phyloP scores from a whole-genome alignment of 176 grass and related monocot species.

The Juncus effusus region DNA sequence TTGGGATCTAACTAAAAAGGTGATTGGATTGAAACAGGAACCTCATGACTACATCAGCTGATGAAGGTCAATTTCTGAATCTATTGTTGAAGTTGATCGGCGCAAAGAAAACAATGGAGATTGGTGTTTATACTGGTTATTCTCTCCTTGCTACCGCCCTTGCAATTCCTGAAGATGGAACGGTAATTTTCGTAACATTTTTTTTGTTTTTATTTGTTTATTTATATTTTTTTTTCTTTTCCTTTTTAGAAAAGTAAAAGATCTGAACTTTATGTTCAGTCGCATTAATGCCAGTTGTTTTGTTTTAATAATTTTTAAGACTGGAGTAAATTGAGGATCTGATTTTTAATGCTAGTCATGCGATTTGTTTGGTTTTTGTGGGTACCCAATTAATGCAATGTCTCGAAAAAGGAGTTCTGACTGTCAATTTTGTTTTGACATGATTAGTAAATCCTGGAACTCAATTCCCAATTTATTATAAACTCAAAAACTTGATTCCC shows the following conservation, averaged over 20 bases:
- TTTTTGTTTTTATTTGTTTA: neutral
- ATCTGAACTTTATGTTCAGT: constrained; percentile 20
- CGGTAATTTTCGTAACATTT: constrained; percentile 28
- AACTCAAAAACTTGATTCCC: no score
- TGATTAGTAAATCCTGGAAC: no score
- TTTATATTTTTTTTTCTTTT: constrained; percentile 6
- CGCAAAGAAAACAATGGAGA: constrained; percentile 98
- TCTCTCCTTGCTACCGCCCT: constrained; percentile 95
- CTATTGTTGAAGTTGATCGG: constrained; percentile 84
- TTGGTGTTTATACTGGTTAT: constrained; percentile 97
- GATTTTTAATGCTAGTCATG: no score
- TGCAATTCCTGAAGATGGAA: constrained; percentile 85
- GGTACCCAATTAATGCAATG: no score
- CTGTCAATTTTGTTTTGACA: neutral
- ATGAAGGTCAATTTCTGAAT: constrained; percentile 88
- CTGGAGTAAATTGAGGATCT: no score
- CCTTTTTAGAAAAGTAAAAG: neutral
- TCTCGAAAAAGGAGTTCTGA: neutral
- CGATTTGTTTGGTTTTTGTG: no score
- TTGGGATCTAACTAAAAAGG: neutral
- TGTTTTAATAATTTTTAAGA: no score
- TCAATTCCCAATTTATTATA: no score
- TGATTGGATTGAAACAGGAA: constrained; percentile 40
- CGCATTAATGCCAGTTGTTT: no score
- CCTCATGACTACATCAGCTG: constrained; percentile 72